Conservation (phyloP, 2,329 filamentous ascomycete species). For the Fusarium oxysporum region DNA sequence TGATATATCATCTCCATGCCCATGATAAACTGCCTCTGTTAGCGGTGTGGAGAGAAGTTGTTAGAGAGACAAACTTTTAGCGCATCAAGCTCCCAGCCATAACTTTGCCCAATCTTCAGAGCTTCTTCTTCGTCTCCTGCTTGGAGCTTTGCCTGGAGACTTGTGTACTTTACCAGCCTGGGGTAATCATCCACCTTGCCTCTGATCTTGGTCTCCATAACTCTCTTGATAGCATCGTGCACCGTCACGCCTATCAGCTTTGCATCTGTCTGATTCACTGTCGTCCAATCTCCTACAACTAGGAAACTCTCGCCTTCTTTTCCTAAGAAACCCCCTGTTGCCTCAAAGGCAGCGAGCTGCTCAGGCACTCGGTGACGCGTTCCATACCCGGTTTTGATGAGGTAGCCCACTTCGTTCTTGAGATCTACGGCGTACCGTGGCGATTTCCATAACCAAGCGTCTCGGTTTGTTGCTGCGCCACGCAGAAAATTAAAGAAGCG, state of each 20-base stretch:
- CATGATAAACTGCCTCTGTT: constrained; percentile 61
- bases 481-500: constrained; percentile 50
- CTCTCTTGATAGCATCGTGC: constrained; percentile 55
- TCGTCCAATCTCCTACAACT: constrained; percentile 64
- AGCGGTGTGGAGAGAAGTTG: constrained; percentile 1
- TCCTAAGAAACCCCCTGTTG: constrained; percentile 49
- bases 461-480: constrained; percentile 46
- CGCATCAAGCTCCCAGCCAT: constrained; percentile 63
- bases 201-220: constrained; percentile 50
- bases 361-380: constrained; percentile 61
- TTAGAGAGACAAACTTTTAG: constrained; percentile 56
- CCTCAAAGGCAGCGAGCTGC: constrained; percentile 58
- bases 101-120: constrained; percentile 51
- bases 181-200: constrained; percentile 45
- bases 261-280: constrained; percentile 49
- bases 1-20: constrained; percentile 65
- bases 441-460: constrained; percentile 55
- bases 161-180: constrained; percentile 56
- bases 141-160: constrained; percentile 53
- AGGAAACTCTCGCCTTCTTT: constrained; percentile 57
- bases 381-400: constrained; percentile 68
- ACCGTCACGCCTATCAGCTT: constrained; percentile 50
- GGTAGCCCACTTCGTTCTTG: constrained; percentile 60
- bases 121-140: constrained; percentile 54
- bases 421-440: constrained; percentile 59